These are phyloP conservation scores for Desmodesmus armatus DNA, from an alignment of 139 green algal genomes.

Conservation along the genomic window DNA sequence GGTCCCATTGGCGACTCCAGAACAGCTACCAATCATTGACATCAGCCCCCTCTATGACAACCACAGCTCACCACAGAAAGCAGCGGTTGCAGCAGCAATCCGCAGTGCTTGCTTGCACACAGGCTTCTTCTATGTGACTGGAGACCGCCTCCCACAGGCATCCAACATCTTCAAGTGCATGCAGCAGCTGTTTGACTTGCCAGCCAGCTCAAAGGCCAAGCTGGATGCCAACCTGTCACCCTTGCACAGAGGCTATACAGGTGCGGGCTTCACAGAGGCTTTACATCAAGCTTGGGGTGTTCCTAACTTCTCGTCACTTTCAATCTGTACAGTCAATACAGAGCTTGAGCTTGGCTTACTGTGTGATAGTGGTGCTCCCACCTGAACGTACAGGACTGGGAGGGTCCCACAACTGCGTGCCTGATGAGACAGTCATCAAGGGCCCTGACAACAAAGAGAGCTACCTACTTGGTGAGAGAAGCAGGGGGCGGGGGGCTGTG, in stretches of 20 bases:
- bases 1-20: neutral
- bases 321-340: no score
- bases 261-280: no score
- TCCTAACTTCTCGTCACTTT: no score
- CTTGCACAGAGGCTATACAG: slow-evolving; percentile 33
- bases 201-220: neutral
- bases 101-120: slow-evolving; percentile 20
- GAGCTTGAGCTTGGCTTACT: no score
- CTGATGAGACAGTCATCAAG: neutral
- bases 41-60: neutral
- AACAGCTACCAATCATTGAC: slow-evolving; percentile 33
- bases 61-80: neutral
- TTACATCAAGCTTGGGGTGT: no score
- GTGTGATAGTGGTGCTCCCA: no score
- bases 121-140: slow-evolving; percentile 37
- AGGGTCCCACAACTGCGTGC: slow-evolving; percentile 27
- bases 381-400: no score
- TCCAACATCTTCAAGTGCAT: neutral
- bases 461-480: slow-evolving; percentile 31
- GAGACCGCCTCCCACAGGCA: neutral
- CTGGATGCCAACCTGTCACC: slow-evolving; percentile 20
- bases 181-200: slow-evolving; percentile 18
- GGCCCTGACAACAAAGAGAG: slow-evolving; percentile 37
- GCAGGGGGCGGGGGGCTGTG: neutral
- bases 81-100: neutral